Percentiles rank a stretch among this genome's conserved stretches.
Conservation (phyloP, 495 filamentous ascomycete genomes). For the Penicillium lividum region DNA sequence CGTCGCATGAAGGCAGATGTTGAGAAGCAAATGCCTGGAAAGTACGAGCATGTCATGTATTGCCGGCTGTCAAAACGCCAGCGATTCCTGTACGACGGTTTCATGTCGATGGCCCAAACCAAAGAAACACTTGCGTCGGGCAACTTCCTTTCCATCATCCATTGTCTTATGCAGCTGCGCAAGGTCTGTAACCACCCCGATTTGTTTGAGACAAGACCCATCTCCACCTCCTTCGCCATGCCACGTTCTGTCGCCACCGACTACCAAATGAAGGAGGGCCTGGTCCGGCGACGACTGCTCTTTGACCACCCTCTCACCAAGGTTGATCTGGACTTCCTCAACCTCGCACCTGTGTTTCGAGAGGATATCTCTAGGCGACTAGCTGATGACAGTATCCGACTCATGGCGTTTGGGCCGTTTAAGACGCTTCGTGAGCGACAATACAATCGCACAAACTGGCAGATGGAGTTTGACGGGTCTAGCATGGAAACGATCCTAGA, state of each 20-base stretch:
- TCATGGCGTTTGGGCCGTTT: slow-evolving; percentile 64
- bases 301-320: slow-evolving; percentile 63
- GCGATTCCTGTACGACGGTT: slow-evolving; percentile 93
- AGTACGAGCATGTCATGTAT: slow-evolving; percentile 95
- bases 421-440: slow-evolving; percentile 64
- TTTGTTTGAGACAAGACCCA: slow-evolving; percentile 95
- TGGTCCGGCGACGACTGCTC: slow-evolving; percentile 68
- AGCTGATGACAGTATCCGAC: slow-evolving; percentile 60
- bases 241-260: slow-evolving; percentile 75
- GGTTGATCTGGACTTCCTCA: slow-evolving; percentile 76
- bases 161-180: slow-evolving; percentile 95
- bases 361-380: slow-evolving; percentile 65
- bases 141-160: slow-evolving; percentile 97
- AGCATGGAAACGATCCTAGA: slow-evolving; percentile 68
- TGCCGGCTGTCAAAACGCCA: slow-evolving; percentile 94
- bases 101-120: slow-evolving; percentile 91
- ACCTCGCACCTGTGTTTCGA: slow-evolving; percentile 72
- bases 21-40: slow-evolving; percentile 98
- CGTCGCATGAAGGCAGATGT: slow-evolving; percentile 95
- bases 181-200: slow-evolving; percentile 99
- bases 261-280: slow-evolving; percentile 72
- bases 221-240: slow-evolving; percentile 96
- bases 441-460: slow-evolving; percentile 59
- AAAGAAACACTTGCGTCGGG: slow-evolving; percentile 86
- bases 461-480: slow-evolving; percentile 60